Base-by-base conservation (phyloP, 148 eudicot species). In the Cornus controversa region DNA sequence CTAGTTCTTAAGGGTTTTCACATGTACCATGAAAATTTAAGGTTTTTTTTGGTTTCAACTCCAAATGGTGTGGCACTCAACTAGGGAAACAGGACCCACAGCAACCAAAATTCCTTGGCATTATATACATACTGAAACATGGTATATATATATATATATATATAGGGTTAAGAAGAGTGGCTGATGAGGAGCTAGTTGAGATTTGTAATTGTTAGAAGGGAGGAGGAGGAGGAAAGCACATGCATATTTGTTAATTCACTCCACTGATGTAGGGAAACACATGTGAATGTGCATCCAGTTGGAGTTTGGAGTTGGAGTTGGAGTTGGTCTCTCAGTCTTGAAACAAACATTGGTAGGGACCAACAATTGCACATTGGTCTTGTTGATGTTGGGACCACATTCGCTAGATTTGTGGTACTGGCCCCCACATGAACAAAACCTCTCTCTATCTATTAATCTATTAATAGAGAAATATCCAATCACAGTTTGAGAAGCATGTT, bases 191-290 rank as follows among this genome's bases (percentile, higher is more conserved):
- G n/a, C n/a, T n/a, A n/a, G n/a, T n/a, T n/a, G n/a, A n/a, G n/a
- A n/a, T 25, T 60, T 60, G 22, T 9, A n/a, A 2, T 54, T 22
- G 50, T 69, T 57, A 37, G 54, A 7, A 57, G 8, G 28, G 26
- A 54, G 10, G 64, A 24, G 31, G n/a, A n/a, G n/a, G n/a, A n/a
- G 20, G 13, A 28, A 26, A 70, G 81, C 85, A 85, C 88, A 85
- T 80, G 83, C 87, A 85, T 79, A 8, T 40, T 36, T 2, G 6
- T 36, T 36, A 2, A 80, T 74, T 73, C 47, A 57, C 58, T 66
- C 85, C 85, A 80, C 77, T 85, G 79, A 79, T 78, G 81, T 31
- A 77, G 81, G 88, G 83, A 67, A 78, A 80, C 72, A 82, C 88
- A 82, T 82, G 88, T 78, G 80, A 84, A 63, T 76, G 66, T 78